Base-by-base conservation (phyloP, 257 asterid species). In the Solanum commersonii region DNA sequence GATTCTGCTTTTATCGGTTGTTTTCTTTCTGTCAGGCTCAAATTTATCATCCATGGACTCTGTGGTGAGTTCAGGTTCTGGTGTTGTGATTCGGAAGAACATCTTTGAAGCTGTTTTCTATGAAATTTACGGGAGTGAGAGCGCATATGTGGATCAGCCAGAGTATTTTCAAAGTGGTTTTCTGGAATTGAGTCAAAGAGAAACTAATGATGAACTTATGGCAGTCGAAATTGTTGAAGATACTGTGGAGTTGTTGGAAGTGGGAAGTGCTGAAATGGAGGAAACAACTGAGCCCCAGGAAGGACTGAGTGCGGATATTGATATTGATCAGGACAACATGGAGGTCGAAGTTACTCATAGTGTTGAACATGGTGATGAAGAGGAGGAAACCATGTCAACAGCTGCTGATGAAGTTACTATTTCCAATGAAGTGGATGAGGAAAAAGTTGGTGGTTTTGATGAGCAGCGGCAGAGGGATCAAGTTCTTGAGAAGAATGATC, bases 1-100 rank as follows among this genome's bases (percentile, higher is more conserved):
- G 76, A n/a, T 91, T 90, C 49, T 94, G 81, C 76, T 94, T 78
- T 78, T 90, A 23, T 33, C 92, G 91, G 77, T 74, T 86, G 91
- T 88, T 63, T 89, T 93, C 68, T 83, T 90, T 12, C 83, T 91
- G 29, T 93, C 92, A 13, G 90, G 92, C 5, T 87, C 92, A 8
- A 92, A 90, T 87, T 89, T 92, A 70, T 87, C 91, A 87, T 88
- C 93, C 3, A 86, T 87, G 92, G 88, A 90, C 84, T 49, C 70
- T 4, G 3, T 31, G 7, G 31, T 82, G 70, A 49, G 18, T 31
- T 49, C 86, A 29, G 86, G 8, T 31, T 27, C 40, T 18, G 89
- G 59, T 88, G 11, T 74, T 52, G 33, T 89, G 84, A 68, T 88
- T 63, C 92, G 88, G 88, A 90, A 89, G n/a, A 73, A 73, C 85